phyloP scores from a whole-genome alignment of 768 basidiomycete species.

The Pisolithus sp. region DNA sequence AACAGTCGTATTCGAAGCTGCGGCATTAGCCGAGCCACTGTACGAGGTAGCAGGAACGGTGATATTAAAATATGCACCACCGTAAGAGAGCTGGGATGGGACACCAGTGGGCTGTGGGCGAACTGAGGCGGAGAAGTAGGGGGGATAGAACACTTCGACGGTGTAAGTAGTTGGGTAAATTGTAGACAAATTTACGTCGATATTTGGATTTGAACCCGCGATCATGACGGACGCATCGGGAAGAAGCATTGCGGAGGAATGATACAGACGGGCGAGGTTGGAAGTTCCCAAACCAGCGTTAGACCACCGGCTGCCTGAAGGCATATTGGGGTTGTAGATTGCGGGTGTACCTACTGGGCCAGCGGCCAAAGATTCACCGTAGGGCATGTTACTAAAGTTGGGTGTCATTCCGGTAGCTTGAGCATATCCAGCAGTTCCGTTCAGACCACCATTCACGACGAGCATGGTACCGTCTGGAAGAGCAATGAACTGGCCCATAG shows the following conservation, averaged over 20 bases:
- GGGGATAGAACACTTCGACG: constrained; percentile 87
- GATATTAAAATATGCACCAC: constrained; percentile 76
- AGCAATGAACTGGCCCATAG: constrained; percentile 89
- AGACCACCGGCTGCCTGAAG: constrained; percentile 73
- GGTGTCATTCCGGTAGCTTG: constrained; percentile 42
- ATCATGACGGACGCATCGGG: constrained; percentile 82
- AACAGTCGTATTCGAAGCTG: constrained; percentile 69
- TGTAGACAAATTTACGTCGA: constrained; percentile 62
- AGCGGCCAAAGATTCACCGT: constrained; percentile 66
- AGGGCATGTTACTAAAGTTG: constrained; percentile 52
- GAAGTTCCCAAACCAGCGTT: constrained; percentile 56
- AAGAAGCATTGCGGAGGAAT: constrained; percentile 83
- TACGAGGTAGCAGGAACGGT: constrained; percentile 64
- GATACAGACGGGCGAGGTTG: constrained; percentile 77
- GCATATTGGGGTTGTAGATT: constrained; percentile 72
- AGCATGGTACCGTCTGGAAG: constrained; percentile 74
- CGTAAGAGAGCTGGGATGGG: constrained; percentile 75
- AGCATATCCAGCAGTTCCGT: constrained; percentile 88
- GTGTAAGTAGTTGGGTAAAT: constrained; percentile 72
- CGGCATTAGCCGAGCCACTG: constrained; percentile 55
- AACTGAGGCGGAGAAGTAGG: constrained; percentile 65
- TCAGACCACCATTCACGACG: constrained; percentile 76
- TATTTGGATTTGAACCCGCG: constrained; percentile 90
- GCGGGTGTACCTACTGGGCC: constrained; percentile 77
- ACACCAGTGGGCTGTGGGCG: constrained; percentile 69